Evolutionary conservation across 2,329 filamentous ascomycete genomes (phyloP).

Genomic region (Stachybotrys chartarum): DNA sequence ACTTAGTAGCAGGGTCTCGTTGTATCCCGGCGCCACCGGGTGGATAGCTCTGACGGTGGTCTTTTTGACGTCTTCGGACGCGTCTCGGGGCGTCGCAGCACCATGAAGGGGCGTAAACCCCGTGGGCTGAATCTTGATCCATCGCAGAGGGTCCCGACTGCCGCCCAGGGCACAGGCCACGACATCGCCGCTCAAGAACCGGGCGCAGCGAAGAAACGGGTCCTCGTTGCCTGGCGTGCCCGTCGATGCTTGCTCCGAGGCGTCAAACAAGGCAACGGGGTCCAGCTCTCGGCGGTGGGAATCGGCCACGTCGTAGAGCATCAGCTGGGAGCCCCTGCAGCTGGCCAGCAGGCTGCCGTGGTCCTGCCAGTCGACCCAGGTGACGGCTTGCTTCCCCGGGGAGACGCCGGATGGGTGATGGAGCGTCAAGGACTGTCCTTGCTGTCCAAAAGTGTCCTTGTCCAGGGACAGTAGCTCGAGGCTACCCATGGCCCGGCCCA

Average conservation of each 20-base stretch:
- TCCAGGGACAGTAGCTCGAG: constrained; percentile 35
- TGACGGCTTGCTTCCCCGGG: constrained; percentile 21
- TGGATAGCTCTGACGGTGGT: constrained; percentile 39
- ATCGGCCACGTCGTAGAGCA: constrained; percentile 18
- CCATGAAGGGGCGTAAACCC: constrained; percentile 31
- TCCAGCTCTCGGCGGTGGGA: constrained; percentile 5
- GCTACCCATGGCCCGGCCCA: constrained; percentile 43
- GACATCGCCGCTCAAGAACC: constrained; percentile 37
- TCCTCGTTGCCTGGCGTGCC: constrained; percentile 10
- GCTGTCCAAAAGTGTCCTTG: constrained; percentile 19
- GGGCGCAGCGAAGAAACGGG: constrained; percentile 24
- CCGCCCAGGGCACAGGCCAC: constrained; percentile 39
- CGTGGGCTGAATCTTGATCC: constrained; percentile 36
- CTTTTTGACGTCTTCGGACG: constrained; percentile 15
- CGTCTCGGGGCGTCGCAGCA: constrained; percentile 18
- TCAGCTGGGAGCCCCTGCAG: constrained; percentile 20
- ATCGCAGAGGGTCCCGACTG: constrained; percentile 34
- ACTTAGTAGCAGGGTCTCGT: constrained; percentile 36
- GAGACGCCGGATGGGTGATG: constrained; percentile 13
- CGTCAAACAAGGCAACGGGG: constrained; percentile 17
- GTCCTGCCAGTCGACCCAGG: constrained; percentile 25
- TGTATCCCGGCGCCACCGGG: constrained; percentile 29
- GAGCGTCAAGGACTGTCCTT: constrained; percentile 13
- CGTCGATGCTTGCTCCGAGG: constrained; percentile 9
- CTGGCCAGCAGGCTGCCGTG: constrained; percentile 19